Evolutionary conservation across 257 asterid species (phyloP).

Genomic region (Catharanthus roseus): DNA sequence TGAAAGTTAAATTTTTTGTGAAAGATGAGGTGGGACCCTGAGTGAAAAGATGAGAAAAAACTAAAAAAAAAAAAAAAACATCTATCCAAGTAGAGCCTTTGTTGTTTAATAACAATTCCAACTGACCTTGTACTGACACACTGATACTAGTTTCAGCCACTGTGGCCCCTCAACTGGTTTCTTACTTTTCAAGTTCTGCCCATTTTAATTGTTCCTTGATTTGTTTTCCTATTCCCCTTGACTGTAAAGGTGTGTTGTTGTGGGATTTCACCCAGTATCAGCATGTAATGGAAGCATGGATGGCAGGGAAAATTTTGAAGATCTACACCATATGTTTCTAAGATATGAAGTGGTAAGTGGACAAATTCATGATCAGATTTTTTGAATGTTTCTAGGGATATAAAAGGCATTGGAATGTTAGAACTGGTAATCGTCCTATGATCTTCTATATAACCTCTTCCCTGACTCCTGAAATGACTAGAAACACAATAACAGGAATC

Average conservation of each 20-base stretch:
- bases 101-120: neutral
- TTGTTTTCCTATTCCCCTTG: slow-evolving; percentile 3
- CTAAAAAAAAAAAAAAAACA: too few species aligned
- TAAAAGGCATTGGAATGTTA: neutral
- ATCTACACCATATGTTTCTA: slow-evolving; percentile 27
- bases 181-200: neutral
- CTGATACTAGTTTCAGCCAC: neutral
- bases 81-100: too few species aligned
- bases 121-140: neutral
- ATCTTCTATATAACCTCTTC: neutral
- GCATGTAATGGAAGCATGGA: slow-evolving; percentile 23
- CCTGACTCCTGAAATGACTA: slow-evolving; percentile 3
- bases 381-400: neutral
- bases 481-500: too few species aligned
- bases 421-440: neutral
- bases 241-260: slow-evolving; percentile 42
- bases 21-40: too few species aligned
- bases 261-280: slow-evolving; percentile 44
- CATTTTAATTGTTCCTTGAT: neutral
- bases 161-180: neutral
- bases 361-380: neutral
- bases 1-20: too few species aligned
- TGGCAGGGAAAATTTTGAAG: slow-evolving; percentile 9
- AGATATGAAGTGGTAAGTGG: slow-evolving; percentile 49
- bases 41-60: too few species aligned